Percentiles rank a stretch among this genome's conserved stretches.
These are phyloP conservation scores for Cordyceps fumosorosea DNA, from an alignment of 2,329 filamentous ascomycete genomes.

Conservation along the genomic window DNA sequence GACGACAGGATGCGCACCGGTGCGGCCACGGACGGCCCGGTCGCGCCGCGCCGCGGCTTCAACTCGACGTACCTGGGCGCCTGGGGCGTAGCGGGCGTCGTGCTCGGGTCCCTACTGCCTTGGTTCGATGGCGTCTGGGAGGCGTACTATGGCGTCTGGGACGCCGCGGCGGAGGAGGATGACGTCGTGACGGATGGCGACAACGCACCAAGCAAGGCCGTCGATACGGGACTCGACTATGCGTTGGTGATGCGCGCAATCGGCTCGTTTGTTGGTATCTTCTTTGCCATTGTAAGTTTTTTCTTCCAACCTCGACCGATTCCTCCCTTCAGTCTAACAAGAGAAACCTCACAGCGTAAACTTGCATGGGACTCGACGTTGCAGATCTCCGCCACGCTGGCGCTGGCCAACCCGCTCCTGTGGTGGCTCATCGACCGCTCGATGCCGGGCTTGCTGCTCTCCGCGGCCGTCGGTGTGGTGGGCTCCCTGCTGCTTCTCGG, in stretches of 20 bases:
- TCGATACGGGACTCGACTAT: slow-evolving; percentile 60
- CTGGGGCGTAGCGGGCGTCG: slow-evolving; percentile 77
- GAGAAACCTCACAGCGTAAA: slow-evolving; percentile 54
- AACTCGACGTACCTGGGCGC: slow-evolving; percentile 65
- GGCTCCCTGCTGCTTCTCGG: slow-evolving; percentile 70
- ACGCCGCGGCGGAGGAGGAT: slow-evolving; percentile 22
- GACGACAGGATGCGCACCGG: slow-evolving; percentile 41
- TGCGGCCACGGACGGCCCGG: slow-evolving; percentile 41
- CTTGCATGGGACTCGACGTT: slow-evolving; percentile 90
- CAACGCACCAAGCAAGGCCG: slow-evolving; percentile 21
- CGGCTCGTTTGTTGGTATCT: slow-evolving; percentile 55
- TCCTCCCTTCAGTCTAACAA: neutral
- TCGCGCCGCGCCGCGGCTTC: slow-evolving; percentile 30
- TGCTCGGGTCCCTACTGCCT: slow-evolving; percentile 72
- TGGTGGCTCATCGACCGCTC: slow-evolving; percentile 97
- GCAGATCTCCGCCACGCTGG: slow-evolving; percentile 85
- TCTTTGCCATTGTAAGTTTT: slow-evolving; percentile 66
- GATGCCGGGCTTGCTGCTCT: slow-evolving; percentile 74
- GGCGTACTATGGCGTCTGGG: slow-evolving; percentile 33
- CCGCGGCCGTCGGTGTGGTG: slow-evolving; percentile 62
- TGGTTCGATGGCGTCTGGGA: slow-evolving; percentile 77
- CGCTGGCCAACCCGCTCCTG: slow-evolving; percentile 83
- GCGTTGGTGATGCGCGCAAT: slow-evolving; percentile 54
- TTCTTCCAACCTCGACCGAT: neutral
- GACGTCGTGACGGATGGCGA: slow-evolving; percentile 24